Percentiles rank a stretch among this genome's conserved stretches.
Evolutionary conservation across 2,329 filamentous ascomycete species (phyloP).

Genomic region (Hymenoscyphus repandus): DNA sequence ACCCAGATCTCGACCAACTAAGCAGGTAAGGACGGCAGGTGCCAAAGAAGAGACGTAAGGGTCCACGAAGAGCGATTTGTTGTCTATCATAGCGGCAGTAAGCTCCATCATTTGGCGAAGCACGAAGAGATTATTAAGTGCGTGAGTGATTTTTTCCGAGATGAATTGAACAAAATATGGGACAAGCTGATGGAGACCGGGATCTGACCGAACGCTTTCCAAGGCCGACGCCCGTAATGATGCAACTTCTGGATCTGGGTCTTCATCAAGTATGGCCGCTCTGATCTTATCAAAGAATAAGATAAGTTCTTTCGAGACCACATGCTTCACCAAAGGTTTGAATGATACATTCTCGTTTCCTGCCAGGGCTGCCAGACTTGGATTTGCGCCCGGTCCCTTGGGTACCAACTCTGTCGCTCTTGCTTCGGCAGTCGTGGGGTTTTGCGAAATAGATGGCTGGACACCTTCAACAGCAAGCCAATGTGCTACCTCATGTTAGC

Average conservation of each 20-base stretch:
- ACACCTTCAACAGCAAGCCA: conserved; percentile 98
- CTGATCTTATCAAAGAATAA: conserved; percentile 97
- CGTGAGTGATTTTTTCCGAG: conserved; percentile 91
- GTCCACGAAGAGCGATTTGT: conserved; percentile 69
- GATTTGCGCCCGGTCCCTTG: conserved; percentile 85
- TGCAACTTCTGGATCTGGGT: conserved; percentile 69
- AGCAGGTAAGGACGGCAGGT: conserved; percentile 84
- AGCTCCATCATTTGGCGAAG: conserved; percentile 91
- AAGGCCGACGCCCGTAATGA: conserved; percentile 77
- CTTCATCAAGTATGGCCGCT: conserved; percentile 79
- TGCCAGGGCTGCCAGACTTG: conserved; percentile 74
- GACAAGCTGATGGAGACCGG: conserved; percentile 88
- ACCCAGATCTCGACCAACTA: conserved; percentile 69
- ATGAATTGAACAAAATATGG: conserved; percentile 97
- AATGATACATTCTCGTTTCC: conserved; percentile 79
- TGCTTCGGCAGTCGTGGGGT: conserved; percentile 81
- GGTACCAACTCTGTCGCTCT: conserved; percentile 79
- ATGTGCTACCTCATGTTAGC: conserved; percentile 56
- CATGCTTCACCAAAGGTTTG: conserved; percentile 90
- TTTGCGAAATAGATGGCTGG: conserved; percentile 93
- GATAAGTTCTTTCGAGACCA: conserved; percentile 91
- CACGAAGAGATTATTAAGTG: conserved; percentile 82
- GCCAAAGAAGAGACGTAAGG: conserved; percentile 63
- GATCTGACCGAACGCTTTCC: conserved; percentile 79
- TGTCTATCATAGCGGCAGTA: conserved; percentile 76